A percentile compares a stretch with the other conserved stretches of the same genome.
phyloP scores from a whole-genome alignment of 2,329 filamentous ascomycete species.

The Arthrinium phaeospermum region DNA sequence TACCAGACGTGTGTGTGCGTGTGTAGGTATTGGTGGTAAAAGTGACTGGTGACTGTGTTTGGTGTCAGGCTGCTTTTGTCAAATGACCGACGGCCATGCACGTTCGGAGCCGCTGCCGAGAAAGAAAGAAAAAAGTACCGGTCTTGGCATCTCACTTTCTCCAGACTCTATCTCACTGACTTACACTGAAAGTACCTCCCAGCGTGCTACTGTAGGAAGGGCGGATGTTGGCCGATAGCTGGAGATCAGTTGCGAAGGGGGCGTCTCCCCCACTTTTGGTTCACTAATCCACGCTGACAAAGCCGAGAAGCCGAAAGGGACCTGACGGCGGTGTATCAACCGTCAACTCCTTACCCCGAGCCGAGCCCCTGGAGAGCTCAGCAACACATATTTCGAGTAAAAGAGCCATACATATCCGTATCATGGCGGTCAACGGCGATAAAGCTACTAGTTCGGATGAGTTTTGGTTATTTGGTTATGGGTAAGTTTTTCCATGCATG shows the following conservation, averaged over 20 bases:
- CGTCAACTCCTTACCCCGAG: constrained; percentile 14
- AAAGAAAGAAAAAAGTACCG: neutral
- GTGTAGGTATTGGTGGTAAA: neutral
- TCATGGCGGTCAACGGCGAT: constrained; percentile 45
- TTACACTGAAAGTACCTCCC: neutral
- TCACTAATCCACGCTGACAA: constrained; percentile 7
- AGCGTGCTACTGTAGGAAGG: neutral
- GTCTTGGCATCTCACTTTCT: neutral
- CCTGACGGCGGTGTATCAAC: neutral
- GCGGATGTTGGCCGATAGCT: neutral
- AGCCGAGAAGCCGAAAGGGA: constrained; percentile 1
- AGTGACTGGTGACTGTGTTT: neutral
- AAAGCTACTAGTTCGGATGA: constrained; percentile 52
- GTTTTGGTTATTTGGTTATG: constrained; percentile 98
- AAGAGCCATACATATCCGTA: constrained; percentile 25
- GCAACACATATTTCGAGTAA: constrained; percentile 10
- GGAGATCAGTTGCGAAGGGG: neutral
- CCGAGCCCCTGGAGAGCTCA: neutral
- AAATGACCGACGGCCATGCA: neutral
- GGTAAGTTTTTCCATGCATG: constrained; percentile 61
- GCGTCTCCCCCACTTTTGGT: neutral
- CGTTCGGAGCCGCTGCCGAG: neutral
- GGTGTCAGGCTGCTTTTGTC: too few species aligned
- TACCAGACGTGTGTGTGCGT: neutral
- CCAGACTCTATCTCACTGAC: neutral